Base-by-base conservation (phyloP, 495 filamentous ascomycete species). In the Neurospora cerealis region DNA sequence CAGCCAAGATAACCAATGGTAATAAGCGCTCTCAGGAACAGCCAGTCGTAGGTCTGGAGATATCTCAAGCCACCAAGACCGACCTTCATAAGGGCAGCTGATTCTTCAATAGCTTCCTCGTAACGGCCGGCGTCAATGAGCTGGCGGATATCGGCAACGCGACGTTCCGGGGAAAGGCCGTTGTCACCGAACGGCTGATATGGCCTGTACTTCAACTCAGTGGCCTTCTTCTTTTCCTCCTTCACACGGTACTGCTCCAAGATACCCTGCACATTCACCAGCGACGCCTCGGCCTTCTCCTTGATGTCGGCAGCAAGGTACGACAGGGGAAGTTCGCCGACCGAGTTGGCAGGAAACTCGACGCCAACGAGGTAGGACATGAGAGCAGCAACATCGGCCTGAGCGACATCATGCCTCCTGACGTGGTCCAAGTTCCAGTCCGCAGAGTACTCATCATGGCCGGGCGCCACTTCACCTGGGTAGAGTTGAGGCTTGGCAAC, bases 181-280 rank as follows among this genome's bases (percentile, higher is more conserved):
- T 86, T 85, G 44, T 89, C 88, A 39, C 89, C 90, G 32, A 91
- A 79, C 5, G 87, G 83, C 54, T 79, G 79, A 78, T 89, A 98
- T 3, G 94, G 93, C 54, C 84, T 88, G 79, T 94, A 99, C 72
- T 89, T 86, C 42, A 99, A 78, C 78, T 94, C 89, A 0, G 88
- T 90, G 5, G 86, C 82, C 77, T 89, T 89, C 80, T 98, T 98
- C 77, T 91, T 87, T 74, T 91, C 89, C 79, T 99, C 96, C 81
- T 99, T 99, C 72, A 99, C 93, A 15, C 87, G 89, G 80, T 99
- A 99, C 92, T 98, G 97, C 78, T 99, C 96, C 24, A 98, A 81
- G 62, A 99, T 93, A n/a, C 90, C 90, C 74, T 88, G 89, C 1
- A 95, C 92, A 77, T 99, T 99, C 9, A 93, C 92, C 44, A 96